These are phyloP conservation scores for Sporothrix schenckii DNA, from an alignment of 2,329 filamentous ascomycete genomes.

Conservation along the genomic window DNA sequence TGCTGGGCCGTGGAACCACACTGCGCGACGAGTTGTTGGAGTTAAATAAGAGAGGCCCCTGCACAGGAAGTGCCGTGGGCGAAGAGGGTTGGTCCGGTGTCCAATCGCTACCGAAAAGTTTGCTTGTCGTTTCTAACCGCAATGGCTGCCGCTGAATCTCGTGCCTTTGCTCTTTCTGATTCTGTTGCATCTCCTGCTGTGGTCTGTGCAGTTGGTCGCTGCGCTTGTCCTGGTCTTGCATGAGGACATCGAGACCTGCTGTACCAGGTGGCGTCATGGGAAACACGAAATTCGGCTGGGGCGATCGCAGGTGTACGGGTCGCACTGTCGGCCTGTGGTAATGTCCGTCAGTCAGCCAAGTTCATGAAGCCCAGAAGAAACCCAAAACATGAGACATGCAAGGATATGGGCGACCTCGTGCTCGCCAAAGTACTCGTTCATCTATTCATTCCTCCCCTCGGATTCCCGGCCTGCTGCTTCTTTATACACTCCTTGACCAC, in stretches of 20 bases:
- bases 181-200: slow-evolving; percentile 17
- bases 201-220: slow-evolving; percentile 31
- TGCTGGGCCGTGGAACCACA: slow-evolving; percentile 19
- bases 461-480: background rate
- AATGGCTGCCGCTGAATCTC: slow-evolving; percentile 12
- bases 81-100: slow-evolving; percentile 48
- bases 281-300: slow-evolving; percentile 63
- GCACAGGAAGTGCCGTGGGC: slow-evolving; percentile 38
- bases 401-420: background rate
- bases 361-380: background rate
- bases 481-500: slow-evolving; percentile 38
- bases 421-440: slow-evolving; percentile 21
- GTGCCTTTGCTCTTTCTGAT: slow-evolving; percentile 37
- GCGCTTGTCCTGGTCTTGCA: slow-evolving; percentile 42
- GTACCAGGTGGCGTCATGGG: slow-evolving; percentile 63
- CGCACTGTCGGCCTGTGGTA: slow-evolving; percentile 61
- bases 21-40: slow-evolving; percentile 19
- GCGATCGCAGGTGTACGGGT: slow-evolving; percentile 63
- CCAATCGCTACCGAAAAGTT: slow-evolving; percentile 47
- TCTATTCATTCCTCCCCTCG: background rate
- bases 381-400: slow-evolving; percentile 17
- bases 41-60: slow-evolving; percentile 15
- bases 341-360: slow-evolving; percentile 16
- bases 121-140: slow-evolving; percentile 4
- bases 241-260: slow-evolving; percentile 56